Percentiles rank a stretch among this genome's conserved stretches.
Conservation (phyloP, 2,329 filamentous ascomycete genomes). For the Nemania serpens region DNA sequence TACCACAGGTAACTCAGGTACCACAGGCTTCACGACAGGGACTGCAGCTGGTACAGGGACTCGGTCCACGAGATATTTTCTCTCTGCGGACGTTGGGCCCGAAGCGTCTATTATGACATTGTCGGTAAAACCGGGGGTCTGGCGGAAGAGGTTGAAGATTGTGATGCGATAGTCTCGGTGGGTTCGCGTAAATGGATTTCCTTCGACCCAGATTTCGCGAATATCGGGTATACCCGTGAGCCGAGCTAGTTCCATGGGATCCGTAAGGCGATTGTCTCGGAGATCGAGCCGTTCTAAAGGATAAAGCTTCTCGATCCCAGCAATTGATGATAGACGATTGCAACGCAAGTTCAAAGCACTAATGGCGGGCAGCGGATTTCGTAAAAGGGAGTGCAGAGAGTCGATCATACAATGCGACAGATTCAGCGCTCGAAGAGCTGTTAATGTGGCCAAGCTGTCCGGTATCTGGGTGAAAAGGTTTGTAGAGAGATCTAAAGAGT, state of each 20-base stretch:
- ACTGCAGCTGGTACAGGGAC: conserved; percentile 75
- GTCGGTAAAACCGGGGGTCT: conserved; percentile 84
- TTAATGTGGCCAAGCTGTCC: conserved; percentile 83
- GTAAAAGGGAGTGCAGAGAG: conserved; percentile 82
- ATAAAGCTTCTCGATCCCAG: conserved; percentile 85
- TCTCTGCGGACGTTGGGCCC: conserved; percentile 83
- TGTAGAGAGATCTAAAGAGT: conserved; percentile 88
- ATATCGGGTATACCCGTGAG: conserved; percentile 91
- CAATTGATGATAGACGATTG: conserved; percentile 85
- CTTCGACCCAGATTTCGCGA: conserved; percentile 87
- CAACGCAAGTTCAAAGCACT: conserved; percentile 88
- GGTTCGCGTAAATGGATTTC: conserved; percentile 89
- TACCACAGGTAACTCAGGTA: conserved; percentile 64
- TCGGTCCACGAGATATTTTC: conserved; percentile 81
- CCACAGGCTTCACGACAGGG: conserved; percentile 74
- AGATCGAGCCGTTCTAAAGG: conserved; percentile 90
- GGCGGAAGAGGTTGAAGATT: conserved; percentile 95
- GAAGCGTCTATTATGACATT: conserved; percentile 88
- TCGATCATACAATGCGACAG: conserved; percentile 98
- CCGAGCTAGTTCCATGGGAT: conserved; percentile 87
- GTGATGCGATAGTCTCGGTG: conserved; percentile 83
- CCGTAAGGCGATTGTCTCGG: conserved; percentile 86
- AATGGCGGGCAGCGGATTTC: conserved; percentile 88
- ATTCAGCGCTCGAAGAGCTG: conserved; percentile 88
- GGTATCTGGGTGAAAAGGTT: conserved; percentile 96